Evolutionary conservation across 2,329 filamentous ascomycete genomes (phyloP).

Genomic region (Capronia americana): DNA sequence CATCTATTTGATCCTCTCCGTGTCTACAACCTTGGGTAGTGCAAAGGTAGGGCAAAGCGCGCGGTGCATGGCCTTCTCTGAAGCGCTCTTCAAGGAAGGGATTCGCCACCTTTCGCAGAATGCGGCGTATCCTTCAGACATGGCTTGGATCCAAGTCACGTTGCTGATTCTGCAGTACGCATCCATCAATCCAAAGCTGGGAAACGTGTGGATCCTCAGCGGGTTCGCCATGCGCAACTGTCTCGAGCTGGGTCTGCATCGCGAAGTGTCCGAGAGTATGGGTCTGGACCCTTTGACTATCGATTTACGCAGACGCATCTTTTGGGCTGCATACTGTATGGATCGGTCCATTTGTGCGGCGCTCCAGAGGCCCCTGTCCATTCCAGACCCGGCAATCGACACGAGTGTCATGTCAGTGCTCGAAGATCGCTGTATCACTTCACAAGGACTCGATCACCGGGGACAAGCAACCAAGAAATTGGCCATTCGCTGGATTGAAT

Average conservation of each 20-base stretch:
- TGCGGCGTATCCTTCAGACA: constrained; percentile 32
- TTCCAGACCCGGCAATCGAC: constrained; percentile 31
- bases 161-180: constrained; percentile 34
- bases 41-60: constrained; percentile 39
- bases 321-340: constrained; percentile 36
- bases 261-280: constrained; percentile 15
- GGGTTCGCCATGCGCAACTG: constrained; percentile 32
- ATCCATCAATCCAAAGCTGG: constrained; percentile 30
- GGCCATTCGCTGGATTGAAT: constrained; percentile 24
- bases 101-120: constrained; percentile 36
- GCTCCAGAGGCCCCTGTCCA: constrained; percentile 33
- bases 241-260: constrained; percentile 34
- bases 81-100: constrained; percentile 38
- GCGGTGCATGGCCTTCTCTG: constrained; percentile 40
- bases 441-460: neutral
- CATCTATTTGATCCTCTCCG: constrained; percentile 41
- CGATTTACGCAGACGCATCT: constrained; percentile 28
- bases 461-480: constrained; percentile 6
- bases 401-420: constrained; percentile 11
- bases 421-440: neutral
- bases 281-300: constrained; percentile 13
- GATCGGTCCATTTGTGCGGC: constrained; percentile 34
- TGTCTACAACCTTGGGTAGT: constrained; percentile 40
- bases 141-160: constrained; percentile 30
- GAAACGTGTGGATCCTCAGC: constrained; percentile 33